phyloP scores from a whole-genome alignment of 768 basidiomycete species.

The Amanita muscaria region DNA sequence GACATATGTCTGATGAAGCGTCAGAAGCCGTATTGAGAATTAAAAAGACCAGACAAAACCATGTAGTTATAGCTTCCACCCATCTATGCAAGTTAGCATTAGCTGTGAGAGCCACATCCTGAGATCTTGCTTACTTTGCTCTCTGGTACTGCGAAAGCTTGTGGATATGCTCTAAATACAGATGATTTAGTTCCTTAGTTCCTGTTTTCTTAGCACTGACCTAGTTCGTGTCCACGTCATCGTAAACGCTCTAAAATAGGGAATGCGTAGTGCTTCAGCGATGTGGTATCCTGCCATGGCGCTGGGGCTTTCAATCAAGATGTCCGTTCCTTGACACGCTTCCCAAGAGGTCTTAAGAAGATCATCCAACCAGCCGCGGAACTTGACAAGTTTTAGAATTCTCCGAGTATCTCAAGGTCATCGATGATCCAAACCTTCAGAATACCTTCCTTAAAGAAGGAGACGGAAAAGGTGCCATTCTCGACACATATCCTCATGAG shows the following conservation, averaged over 20 bases:
- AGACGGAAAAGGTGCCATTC: constrained; percentile 95
- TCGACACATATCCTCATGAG: constrained; percentile 97
- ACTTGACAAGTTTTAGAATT: constrained; percentile 38
- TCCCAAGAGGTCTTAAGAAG: constrained; percentile 92
- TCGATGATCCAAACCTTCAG: constrained; percentile 75
- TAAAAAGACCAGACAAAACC: constrained; percentile 36
- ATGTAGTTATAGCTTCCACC: constrained; percentile 98
- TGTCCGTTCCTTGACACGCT: constrained; percentile 90
- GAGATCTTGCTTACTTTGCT: constrained; percentile 51
- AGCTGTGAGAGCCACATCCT: constrained; percentile 1
- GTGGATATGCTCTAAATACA: constrained; percentile 74
- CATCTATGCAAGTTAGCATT: constrained; percentile 41
- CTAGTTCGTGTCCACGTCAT: constrained; percentile 98
- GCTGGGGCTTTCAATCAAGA: constrained; percentile 90
- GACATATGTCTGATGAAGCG: constrained; percentile 62
- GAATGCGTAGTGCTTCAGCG: constrained; percentile 87
- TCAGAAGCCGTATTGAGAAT: constrained; percentile 2
- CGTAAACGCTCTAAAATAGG: constrained; percentile 92
- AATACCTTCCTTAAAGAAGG: constrained; percentile 87
- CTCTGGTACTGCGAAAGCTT: constrained; percentile 96
- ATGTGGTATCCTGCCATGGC: constrained; percentile 98
- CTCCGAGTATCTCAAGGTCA: too few relatives aligned
- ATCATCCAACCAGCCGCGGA: constrained; percentile 97
- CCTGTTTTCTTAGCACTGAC: constrained; percentile 21
- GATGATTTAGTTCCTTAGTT: neutral